Conservation (phyloP, 306 rosid species). For the Oemleria cerasiformis region DNA sequence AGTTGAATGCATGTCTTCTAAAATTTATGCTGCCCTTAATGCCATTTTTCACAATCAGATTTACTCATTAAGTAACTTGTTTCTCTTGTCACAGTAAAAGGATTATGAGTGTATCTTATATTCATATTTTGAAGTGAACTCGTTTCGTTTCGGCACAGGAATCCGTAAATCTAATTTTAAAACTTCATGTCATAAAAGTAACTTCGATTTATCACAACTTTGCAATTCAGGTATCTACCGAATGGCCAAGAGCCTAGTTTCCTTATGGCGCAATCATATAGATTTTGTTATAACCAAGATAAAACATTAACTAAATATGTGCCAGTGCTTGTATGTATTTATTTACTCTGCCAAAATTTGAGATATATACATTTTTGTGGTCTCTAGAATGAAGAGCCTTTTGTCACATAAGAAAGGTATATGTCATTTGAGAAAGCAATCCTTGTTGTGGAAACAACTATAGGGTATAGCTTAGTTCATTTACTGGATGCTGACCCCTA, state of each 20-base stretch:
- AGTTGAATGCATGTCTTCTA: background rate
- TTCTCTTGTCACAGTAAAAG: background rate
- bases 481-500: background rate
- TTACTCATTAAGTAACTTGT: background rate
- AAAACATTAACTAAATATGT: background rate
- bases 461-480: background rate
- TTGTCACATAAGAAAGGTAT: background rate
- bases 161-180: background rate
- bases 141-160: background rate
- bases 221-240: background rate
- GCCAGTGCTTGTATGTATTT: background rate
- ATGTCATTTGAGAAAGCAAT: background rate
- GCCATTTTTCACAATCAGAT: background rate
- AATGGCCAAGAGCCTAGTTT: background rate
- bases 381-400: background rate
- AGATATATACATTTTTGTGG: background rate
- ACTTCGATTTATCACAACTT: background rate
- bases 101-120: background rate
- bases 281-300: background rate
- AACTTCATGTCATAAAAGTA: background rate
- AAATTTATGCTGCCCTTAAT: background rate
- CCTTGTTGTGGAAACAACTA: background rate
- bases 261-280: background rate
- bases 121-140: background rate
- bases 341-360: background rate